phyloP scores from a whole-genome alignment of 768 basidiomycete genomes.

The Lactifluus volemus region DNA sequence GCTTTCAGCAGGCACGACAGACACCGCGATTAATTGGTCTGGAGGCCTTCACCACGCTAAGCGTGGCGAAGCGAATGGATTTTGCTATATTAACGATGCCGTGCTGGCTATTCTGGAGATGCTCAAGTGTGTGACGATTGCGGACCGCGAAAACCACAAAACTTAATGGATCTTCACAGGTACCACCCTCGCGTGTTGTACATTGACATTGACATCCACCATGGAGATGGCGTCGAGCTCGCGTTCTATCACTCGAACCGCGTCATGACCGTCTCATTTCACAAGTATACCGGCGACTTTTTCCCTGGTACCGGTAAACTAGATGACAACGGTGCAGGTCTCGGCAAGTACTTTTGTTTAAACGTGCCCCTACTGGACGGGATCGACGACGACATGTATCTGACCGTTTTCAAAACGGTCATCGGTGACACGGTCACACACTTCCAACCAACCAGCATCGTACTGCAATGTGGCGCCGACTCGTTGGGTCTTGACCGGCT shows the following conservation, averaged over 20 bases:
- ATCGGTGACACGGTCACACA: constrained; percentile 88
- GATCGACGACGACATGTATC: constrained; percentile 95
- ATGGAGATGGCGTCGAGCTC: constrained; percentile 96
- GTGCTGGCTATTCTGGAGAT: constrained; percentile 92
- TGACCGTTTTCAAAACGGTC: constrained; percentile 91
- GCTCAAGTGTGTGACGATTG: constrained; percentile 32
- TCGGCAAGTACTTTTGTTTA: constrained; percentile 89
- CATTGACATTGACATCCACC: constrained; percentile 98
- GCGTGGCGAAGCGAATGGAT: constrained; percentile 94
- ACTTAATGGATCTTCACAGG: constrained; percentile 33
- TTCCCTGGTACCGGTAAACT: constrained; percentile 97
- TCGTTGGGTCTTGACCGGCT: constrained; percentile 91
- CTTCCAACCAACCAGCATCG: constrained; percentile 84
- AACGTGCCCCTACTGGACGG: constrained; percentile 96
- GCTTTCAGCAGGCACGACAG: constrained; percentile 73
- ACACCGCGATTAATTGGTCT: constrained; percentile 99
- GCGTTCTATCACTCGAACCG: constrained; percentile 97
- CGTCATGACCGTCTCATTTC: constrained; percentile 98
- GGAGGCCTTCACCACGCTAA: constrained; percentile 98
- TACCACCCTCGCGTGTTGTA: constrained; percentile 92
- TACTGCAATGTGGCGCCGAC: constrained; percentile 95
- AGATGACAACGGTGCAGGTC: constrained; percentile 81
- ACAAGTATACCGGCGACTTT: constrained; percentile 98
- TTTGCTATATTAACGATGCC: constrained; percentile 97
- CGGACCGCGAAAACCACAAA: not conserved